Base-by-base conservation (phyloP, 495 filamentous ascomycete species). In the Aspergillus bridgeri region DNA sequence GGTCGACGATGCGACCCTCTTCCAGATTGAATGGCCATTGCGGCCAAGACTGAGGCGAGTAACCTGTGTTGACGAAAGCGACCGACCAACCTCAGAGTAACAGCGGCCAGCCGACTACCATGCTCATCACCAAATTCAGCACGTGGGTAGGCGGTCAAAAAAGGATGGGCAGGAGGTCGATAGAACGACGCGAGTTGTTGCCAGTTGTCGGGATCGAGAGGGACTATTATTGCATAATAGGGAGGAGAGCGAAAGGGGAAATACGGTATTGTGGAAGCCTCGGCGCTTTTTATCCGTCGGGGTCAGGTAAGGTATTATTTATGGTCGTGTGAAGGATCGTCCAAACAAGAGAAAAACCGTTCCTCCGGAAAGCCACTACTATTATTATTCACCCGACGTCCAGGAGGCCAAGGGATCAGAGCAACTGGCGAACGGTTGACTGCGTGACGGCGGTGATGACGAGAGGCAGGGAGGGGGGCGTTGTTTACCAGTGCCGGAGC, bases 81-180 rank as follows among this genome's bases (percentile, higher is more conserved):
- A 69, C 68, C 66, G 55, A 53, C 47, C 51, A 58, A 56, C 61
- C 60, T 71, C 61, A 64, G 56, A 51, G 42, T 44, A 56, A 24
- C 51, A 60, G 59, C 54, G 51, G 54, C 43, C 56, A 61, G 58
- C 42, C 61, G 51, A 64, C 52, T 60, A 46, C 54, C 69, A 70
- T 69, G 51, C 65, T 66, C 62, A 53, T 55, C 27, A 50, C 53
- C 49, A 45, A 20, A 23, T 29, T 48, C 27, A 19, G 21, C 44
- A 47, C 11, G 44, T 8, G 44, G 44, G 21, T 19, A 20, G 44
- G 44, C 19, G 19, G 44, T 6, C 6, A 21, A 8, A 8, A 46
- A 15, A 21, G 44, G 3, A 4, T n/a, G 21, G 5, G 15, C 2
- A 11, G 6, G 44, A n/a, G n/a, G 21, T 47, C 44, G 19, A 23